Evolutionary conservation across 2,329 filamentous ascomycete species (phyloP), one percentile per base, ranked within the genome.

Genomic region (Fusarium denticulatum): DNA sequence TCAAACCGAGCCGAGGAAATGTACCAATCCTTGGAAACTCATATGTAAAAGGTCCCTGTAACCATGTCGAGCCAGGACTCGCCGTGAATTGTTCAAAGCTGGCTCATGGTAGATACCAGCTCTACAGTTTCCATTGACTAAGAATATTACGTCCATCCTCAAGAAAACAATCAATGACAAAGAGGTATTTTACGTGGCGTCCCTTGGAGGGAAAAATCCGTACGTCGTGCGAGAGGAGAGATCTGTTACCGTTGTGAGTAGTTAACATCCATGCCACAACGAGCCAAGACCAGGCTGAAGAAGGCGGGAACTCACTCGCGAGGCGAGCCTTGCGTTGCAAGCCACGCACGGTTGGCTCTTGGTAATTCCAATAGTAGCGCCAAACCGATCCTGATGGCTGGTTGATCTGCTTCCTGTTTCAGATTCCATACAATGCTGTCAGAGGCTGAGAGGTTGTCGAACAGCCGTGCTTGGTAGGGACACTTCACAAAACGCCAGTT

Each of bases 361-460:
- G 40, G 64, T 37, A 52, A 65, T 57, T 42, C 56, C 22, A 24
- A 24, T 49, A 32, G 46, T 50, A 74, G 61, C 63, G 67, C 59
- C 46, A 66, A 64, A 75, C 65, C 67, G 74, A 76, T 76, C 67
- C 57, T 52, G 57, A 37, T 40, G 32, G 30, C 47, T 50, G 30
- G 49, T 69, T 71, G 73, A 78, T 78, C 74, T 73, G 63, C 64
- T 57, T 58, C 59, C 69, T 58, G 76, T 78, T 78, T 78, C 76
- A 77, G 73, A 78, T 56, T 56, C 63, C 58, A 40, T 69, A 50
- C 65, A 50, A 55, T 71, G 28, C 58, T 63, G 46, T 64, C 50
- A 64, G 58, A 71, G 50, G 50, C 50, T 53, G 24, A 63, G 58
- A 71, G 50, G 42, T 55, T 59, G 22, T 62, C 57, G 50, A 75